Evolutionary conservation across 75 land plant genomes (phyloP).

Genomic region (Isoetes taiwanensis): DNA sequence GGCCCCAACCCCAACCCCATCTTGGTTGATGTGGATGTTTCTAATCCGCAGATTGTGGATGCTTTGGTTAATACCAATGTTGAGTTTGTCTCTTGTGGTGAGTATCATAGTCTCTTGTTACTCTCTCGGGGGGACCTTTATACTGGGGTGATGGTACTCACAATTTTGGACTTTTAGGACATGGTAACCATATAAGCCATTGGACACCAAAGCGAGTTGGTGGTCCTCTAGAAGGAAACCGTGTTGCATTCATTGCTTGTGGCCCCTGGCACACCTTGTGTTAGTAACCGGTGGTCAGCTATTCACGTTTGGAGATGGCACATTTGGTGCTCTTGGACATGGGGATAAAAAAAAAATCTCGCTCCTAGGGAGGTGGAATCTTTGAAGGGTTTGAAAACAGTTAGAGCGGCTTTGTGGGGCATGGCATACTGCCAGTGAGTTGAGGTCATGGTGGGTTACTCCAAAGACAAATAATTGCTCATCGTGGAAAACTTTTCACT

Average conservation of each 20-base stretch:
- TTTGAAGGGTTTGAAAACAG: slow-evolving; percentile 56
- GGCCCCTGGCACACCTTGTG: slow-evolving; percentile 91
- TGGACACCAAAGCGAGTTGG: slow-evolving; percentile 71
- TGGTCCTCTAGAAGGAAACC: slow-evolving; percentile 60
- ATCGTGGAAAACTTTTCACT: slow-evolving; percentile 67
- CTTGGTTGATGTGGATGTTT: slow-evolving; percentile 57
- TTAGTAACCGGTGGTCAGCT: slow-evolving; percentile 68
- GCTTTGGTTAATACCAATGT: slow-evolving; percentile 42
- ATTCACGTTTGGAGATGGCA: slow-evolving; percentile 91
- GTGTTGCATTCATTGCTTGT: slow-evolving; percentile 64
- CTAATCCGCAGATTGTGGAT: slow-evolving; percentile 67
- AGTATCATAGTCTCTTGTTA: slow-evolving; percentile 56
- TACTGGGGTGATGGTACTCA: slow-evolving; percentile 79
- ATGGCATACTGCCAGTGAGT: slow-evolving; percentile 92
- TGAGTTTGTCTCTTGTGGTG: slow-evolving; percentile 83
- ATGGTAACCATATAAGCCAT: slow-evolving; percentile 68
- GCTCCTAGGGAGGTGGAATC: slow-evolving; percentile 69
- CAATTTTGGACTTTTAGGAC: slow-evolving; percentile 58
- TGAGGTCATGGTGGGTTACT: slow-evolving; percentile 51
- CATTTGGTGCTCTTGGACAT: slow-evolving; percentile 81
- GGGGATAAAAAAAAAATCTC: slow-evolving; percentile 43
- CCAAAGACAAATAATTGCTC: slow-evolving; percentile 38
- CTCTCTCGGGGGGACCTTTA: slow-evolving; percentile 70
- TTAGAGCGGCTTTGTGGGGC: slow-evolving; percentile 81
- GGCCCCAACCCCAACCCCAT: too few species aligned